Evolutionary conservation across 192 early-diverging fungal genomes (phyloP).

Genomic region (Helicostylum pulchrum): DNA sequence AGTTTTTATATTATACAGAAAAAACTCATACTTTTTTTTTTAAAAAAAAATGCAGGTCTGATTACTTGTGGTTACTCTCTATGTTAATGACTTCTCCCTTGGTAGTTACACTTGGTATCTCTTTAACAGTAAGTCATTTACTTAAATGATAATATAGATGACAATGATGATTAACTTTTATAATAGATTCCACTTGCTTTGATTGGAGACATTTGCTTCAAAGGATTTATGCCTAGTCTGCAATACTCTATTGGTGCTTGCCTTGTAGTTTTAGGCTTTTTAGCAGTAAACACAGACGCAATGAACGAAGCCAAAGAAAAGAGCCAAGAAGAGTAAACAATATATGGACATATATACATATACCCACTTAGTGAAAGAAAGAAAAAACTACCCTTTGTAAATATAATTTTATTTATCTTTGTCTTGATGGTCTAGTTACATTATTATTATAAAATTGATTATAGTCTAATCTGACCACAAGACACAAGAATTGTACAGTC

Average conservation of each 20-base stretch:
- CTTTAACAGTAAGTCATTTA: slow-evolving; percentile 57
- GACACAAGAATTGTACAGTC: slow-evolving; percentile 55
- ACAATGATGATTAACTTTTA: not conserved
- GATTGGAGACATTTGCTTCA: slow-evolving; percentile 68
- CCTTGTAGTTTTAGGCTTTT: slow-evolving; percentile 64
- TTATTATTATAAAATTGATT: slow-evolving; percentile 64
- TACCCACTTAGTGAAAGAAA: no score
- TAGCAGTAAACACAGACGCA: slow-evolving; percentile 51
- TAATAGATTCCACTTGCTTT: slow-evolving; percentile 59
- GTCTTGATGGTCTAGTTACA: not conserved
- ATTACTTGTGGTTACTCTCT: slow-evolving; percentile 76
- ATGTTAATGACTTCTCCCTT: slow-evolving; percentile 81
- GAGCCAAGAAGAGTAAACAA: not conserved
- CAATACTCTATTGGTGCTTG: slow-evolving; percentile 63
- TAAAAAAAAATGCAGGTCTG: slow-evolving; percentile 46
- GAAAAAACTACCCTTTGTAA: no score
- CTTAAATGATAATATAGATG: not conserved
- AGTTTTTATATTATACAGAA: not conserved
- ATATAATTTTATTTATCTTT: not conserved
- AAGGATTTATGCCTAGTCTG: slow-evolving; percentile 46
- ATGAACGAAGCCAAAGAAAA: slow-evolving; percentile 9
- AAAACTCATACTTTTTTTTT: not conserved
- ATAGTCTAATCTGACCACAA: slow-evolving; percentile 70
- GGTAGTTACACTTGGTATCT: slow-evolving; percentile 74
- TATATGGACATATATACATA: no score